A percentile compares a stretch with the other conserved stretches of the same genome.
phyloP scores from a whole-genome alignment of 768 basidiomycete species.

The Plicaturopsis crispa region DNA sequence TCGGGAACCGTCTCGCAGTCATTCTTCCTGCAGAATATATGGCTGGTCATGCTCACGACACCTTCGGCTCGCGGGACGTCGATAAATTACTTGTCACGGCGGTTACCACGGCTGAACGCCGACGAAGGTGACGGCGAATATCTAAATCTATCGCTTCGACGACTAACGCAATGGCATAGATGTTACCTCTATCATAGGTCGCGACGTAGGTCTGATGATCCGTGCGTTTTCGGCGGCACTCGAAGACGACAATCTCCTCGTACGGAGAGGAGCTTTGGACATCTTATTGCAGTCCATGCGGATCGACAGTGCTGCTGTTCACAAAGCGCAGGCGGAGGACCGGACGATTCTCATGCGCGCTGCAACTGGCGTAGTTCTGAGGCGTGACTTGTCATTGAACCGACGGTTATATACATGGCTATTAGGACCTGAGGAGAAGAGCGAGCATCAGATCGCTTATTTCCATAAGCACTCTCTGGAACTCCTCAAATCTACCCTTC shows the following conservation, averaged over 20 bases:
- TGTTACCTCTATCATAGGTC: conserved; percentile 66
- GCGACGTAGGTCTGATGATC: conserved; percentile 90
- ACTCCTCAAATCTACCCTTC: conserved; percentile 58
- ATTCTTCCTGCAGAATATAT: conserved; percentile 94
- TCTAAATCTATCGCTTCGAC: too few species aligned
- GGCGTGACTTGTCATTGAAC: conserved; percentile 89
- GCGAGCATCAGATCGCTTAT: conserved; percentile 67
- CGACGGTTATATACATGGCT: conserved; percentile 92
- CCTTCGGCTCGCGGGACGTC: conserved; percentile 80
- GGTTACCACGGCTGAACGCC: conserved; percentile 62
- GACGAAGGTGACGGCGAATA: conserved; percentile 68
- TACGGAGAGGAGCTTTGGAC: conserved; percentile 81
- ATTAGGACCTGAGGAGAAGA: conserved; percentile 73
- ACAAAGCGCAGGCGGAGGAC: conserved; percentile 64
- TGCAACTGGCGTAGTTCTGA: conserved; percentile 81
- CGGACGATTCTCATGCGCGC: conserved; percentile 79
- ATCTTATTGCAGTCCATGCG: conserved; percentile 71
- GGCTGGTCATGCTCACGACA: conserved; percentile 88
- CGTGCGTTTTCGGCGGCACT: conserved; percentile 85
- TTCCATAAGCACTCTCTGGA: conserved; percentile 65
- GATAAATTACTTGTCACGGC: conserved; percentile 78
- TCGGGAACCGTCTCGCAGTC: conserved; percentile 78
- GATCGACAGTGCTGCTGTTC: conserved; percentile 64
- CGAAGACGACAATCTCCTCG: conserved; percentile 91
- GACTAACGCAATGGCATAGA: conserved; percentile 40